Percentiles rank a stretch among this genome's conserved stretches.
These are phyloP conservation scores for Coniosporium uncinatum DNA, from an alignment of 2,329 filamentous ascomycete genomes.

Conservation along the genomic window DNA sequence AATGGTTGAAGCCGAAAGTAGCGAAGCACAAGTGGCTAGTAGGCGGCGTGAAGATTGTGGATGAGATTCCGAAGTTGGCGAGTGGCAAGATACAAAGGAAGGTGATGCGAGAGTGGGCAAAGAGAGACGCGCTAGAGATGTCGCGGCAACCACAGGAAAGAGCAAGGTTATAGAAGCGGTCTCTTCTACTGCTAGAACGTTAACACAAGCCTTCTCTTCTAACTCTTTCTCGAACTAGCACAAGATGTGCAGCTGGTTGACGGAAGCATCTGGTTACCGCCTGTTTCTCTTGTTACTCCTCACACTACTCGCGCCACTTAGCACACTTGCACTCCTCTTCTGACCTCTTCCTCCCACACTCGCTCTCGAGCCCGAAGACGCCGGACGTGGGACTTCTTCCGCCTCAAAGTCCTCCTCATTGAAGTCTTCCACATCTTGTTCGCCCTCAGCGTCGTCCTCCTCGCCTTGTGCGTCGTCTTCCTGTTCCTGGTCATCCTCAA, in stretches of 20 bases:
- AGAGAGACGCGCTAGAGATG: constrained; percentile 49
- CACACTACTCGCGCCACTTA: constrained; percentile 47
- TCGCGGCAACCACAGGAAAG: too few relatives aligned
- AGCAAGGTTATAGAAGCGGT: too few relatives aligned
- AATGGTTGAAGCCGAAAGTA: constrained; percentile 36
- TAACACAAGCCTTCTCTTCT: too few relatives aligned
- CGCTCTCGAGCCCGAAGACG: background rate
- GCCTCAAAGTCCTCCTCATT: background rate
- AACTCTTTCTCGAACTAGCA: too few relatives aligned
- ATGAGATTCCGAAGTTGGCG: constrained; percentile 50
- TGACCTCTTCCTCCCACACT: constrained; percentile 31
- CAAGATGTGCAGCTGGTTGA: too few relatives aligned
- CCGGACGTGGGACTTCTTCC: constrained; percentile 4
- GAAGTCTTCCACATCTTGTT: constrained; percentile 6
- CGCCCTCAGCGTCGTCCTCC: constrained; percentile 17
- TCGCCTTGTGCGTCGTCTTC: constrained; percentile 19
- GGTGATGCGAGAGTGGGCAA: constrained; percentile 50
- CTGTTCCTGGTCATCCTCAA: constrained; percentile 13
- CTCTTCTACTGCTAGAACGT: too few relatives aligned
- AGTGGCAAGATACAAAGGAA: constrained; percentile 55
- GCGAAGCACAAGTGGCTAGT: constrained; percentile 46
- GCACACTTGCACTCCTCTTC: constrained; percentile 79
- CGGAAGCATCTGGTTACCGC: too few relatives aligned
- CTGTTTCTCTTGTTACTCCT: too few relatives aligned
- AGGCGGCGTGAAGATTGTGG: constrained; percentile 47